Evolutionary conservation across 345 rosid genomes (phyloP).

Genomic region (Rubroshorea leprosula): DNA sequence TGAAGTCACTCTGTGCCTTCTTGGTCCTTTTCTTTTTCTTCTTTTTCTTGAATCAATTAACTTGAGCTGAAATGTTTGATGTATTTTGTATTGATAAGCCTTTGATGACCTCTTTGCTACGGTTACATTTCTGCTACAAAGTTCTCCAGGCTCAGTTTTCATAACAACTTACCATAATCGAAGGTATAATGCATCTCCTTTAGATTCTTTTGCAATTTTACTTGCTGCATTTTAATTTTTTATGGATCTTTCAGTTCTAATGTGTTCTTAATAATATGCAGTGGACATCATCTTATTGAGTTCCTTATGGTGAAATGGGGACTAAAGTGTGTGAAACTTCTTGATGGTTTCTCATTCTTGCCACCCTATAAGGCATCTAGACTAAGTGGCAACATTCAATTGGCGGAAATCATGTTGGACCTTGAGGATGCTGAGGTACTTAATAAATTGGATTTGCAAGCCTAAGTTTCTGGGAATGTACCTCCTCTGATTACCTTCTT

Average conservation of each 20-base stretch:
- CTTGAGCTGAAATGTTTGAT: conserved; percentile 11
- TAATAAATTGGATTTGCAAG: conserved; percentile 7
- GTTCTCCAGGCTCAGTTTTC: conserved; percentile 64
- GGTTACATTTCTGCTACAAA: conserved; percentile 67
- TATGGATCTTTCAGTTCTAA: conserved; percentile 5
- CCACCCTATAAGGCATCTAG: conserved; percentile 60
- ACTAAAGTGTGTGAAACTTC: conserved; percentile 63
- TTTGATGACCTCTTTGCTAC: conserved; percentile 86
- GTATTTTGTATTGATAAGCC: conserved; percentile 35
- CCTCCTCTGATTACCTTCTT: conserved; percentile 11
- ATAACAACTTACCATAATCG: conserved; percentile 87
- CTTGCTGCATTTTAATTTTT: not conserved
- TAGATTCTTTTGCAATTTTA: conserved; percentile 7
- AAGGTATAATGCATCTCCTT: conserved; percentile 41
- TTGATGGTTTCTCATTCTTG: conserved; percentile 78
- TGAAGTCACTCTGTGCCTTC: conserved; percentile 1
- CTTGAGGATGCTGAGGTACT: conserved; percentile 22
- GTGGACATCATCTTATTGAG: conserved; percentile 91
- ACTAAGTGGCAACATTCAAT: conserved; percentile 65
- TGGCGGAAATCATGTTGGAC: conserved; percentile 57
- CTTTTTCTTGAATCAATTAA: conserved; percentile 1
- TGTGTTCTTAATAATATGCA: conserved; percentile 22
- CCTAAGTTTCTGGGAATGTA: conserved; percentile 2
- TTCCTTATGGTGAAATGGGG: conserved; percentile 90
- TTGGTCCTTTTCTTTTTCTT: not conserved